These are phyloP conservation scores for Mortierella sp. DNA, from an alignment of 371 early-diverging fungal genomes.

Conservation along the genomic window DNA sequence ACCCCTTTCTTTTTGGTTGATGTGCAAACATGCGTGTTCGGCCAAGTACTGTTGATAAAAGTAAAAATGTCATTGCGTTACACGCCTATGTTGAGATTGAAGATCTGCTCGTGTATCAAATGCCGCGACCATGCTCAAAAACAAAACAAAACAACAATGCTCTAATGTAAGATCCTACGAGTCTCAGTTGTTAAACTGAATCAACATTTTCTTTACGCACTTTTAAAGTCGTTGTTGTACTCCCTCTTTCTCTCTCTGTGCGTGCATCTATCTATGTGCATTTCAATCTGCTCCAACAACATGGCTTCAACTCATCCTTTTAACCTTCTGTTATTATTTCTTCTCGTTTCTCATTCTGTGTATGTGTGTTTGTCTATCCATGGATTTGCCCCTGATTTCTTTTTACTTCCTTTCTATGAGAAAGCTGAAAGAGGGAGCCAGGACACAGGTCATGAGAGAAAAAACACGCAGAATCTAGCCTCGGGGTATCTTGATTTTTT, in stretches of 20 bases:
- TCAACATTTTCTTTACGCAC: neutral
- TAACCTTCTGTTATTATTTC: neutral
- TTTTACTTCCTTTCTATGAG: neutral
- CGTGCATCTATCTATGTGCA: neutral
- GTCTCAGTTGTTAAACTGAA: no score
- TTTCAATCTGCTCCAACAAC: conserved; percentile 35
- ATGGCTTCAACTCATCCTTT: no score
- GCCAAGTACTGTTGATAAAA: neutral
- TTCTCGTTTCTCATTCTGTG: neutral
- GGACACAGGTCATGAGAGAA: neutral
- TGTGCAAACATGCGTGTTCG: conserved; percentile 2
- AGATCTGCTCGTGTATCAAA: no score
- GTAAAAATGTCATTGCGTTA: neutral
- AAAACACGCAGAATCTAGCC: conserved; percentile 37
- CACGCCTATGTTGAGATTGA: neutral
- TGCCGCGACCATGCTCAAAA: no score
- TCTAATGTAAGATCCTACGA: no score
- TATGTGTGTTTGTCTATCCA: neutral
- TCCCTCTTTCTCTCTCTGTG: neutral
- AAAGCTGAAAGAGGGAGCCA: conserved; percentile 22
- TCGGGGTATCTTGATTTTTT: conserved; percentile 18
- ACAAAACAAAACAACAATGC: no score
- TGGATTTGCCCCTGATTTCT: conserved; percentile 39
- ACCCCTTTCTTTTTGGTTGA: conserved; percentile 12
- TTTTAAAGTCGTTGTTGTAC: neutral